Evolutionary conservation across 2,329 filamentous ascomycete species (phyloP).

Genomic region (Botrytis elliptica): DNA sequence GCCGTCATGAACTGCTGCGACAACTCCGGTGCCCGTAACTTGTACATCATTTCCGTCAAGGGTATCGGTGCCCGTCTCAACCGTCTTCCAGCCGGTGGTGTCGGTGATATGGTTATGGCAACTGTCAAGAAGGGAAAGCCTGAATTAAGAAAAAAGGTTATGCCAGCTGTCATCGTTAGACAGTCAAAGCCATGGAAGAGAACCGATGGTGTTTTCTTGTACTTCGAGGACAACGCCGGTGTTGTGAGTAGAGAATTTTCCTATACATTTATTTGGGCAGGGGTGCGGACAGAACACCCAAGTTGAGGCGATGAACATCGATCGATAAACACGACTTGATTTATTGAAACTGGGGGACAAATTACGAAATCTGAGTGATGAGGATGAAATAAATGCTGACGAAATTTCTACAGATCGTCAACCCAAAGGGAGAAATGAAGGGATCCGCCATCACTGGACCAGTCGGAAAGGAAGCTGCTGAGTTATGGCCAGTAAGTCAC

Average conservation of each 20-base stretch:
- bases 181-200: constrained; percentile 99
- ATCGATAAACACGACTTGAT: not conserved
- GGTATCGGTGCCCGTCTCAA: constrained; percentile 97
- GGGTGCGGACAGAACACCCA: not conserved
- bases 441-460: constrained; percentile 98
- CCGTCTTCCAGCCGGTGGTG: constrained; percentile 93
- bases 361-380: not conserved
- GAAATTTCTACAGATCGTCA: constrained; percentile 73
- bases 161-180: constrained; percentile 98
- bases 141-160: constrained; percentile 99
- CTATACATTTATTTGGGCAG: constrained; percentile 11
- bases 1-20: constrained; percentile 99
- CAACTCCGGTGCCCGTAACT: constrained; percentile 97
- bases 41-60: constrained; percentile 99
- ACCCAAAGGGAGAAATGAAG: constrained; percentile 99
- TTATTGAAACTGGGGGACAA: not conserved
- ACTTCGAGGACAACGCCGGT: constrained; percentile 99
- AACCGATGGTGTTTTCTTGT: constrained; percentile 96
- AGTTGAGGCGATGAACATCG: not conserved
- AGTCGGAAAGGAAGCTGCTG: constrained; percentile 99
- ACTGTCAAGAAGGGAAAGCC: constrained; percentile 99
- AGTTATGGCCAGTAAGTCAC: constrained; percentile 90
- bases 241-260: constrained; percentile 64
- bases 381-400: constrained; percentile 42
- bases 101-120: constrained; percentile 99